A percentile compares a stretch with the other conserved stretches of the same genome.
Conservation (phyloP, 2,329 filamentous ascomycete species). For the Epichloe typhina region DNA sequence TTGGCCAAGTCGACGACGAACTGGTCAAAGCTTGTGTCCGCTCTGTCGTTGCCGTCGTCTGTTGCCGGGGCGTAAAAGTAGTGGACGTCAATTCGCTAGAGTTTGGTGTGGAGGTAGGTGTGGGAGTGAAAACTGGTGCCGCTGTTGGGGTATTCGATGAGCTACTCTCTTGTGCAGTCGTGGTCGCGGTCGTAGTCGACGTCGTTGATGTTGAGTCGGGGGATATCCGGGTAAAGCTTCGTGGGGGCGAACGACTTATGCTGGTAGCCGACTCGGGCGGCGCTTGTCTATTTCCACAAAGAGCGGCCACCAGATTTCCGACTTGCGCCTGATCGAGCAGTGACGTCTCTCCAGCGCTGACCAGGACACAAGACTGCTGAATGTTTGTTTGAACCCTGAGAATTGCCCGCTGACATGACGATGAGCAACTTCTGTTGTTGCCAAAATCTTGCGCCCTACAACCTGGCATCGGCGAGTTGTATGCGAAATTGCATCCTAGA, state of each 20-base stretch:
- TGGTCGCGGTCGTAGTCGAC: background rate
- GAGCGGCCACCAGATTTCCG: constrained; percentile 22
- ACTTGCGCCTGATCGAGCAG: constrained; percentile 24
- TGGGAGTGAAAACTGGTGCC: background rate
- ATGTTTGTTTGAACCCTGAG: constrained; percentile 16
- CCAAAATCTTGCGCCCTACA: constrained; percentile 25
- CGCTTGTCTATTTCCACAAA: constrained; percentile 18
- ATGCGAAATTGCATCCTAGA: constrained; percentile 26
- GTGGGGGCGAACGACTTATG: background rate
- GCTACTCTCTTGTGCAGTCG: background rate
- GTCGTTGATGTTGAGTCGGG: background rate
- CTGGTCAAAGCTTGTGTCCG: background rate
- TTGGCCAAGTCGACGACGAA: constrained; percentile 2
- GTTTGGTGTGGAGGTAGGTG: background rate
- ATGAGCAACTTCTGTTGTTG: constrained; percentile 23
- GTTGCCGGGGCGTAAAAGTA: background rate
- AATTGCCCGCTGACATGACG: constrained; percentile 20
- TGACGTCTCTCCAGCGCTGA: constrained; percentile 15
- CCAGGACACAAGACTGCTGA: constrained; percentile 14
- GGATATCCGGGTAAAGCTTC: constrained; percentile 1
- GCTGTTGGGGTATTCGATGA: background rate
- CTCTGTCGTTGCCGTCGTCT: background rate
- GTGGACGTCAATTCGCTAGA: background rate
- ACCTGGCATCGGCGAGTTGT: constrained; percentile 26
- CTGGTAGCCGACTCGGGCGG: constrained; percentile 1